Conservation (phyloP, 495 filamentous ascomycete genomes). For the Thozetella sp. region DNA sequence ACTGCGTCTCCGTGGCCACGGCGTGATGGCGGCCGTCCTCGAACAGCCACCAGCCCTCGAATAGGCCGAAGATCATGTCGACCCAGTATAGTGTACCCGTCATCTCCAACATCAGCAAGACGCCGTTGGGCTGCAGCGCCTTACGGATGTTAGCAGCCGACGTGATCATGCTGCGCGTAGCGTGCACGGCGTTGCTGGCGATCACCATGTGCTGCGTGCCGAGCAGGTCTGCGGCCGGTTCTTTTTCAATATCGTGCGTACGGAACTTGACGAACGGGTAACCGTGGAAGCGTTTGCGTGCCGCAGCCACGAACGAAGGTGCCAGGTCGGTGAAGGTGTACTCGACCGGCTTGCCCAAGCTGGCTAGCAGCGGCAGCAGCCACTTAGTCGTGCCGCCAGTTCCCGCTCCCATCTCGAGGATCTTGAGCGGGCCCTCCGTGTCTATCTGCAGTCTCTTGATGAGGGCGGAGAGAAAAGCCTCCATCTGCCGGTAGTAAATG, state of each 20-base stretch:
- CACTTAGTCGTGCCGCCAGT: conserved; percentile 34
- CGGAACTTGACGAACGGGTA: neutral
- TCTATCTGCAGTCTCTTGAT: conserved; percentile 15
- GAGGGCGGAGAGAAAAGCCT: neutral
- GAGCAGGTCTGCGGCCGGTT: conserved; percentile 8
- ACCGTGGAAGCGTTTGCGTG: neutral
- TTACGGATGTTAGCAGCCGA: conserved; percentile 31
- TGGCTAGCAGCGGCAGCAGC: conserved; percentile 13
- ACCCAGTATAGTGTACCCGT: conserved; percentile 35
- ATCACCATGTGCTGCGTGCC: conserved; percentile 43
- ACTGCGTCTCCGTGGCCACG: conserved; percentile 27
- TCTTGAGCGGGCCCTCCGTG: conserved; percentile 25
- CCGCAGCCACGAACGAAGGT: conserved; percentile 29
- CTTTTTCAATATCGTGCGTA: conserved; percentile 1
- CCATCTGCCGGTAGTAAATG: neutral
- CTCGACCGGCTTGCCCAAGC: conserved; percentile 27
- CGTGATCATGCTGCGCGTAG: conserved; percentile 36
- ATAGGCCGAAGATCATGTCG: conserved; percentile 28
- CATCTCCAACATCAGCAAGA: conserved; percentile 43
- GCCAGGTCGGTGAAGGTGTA: conserved; percentile 45
- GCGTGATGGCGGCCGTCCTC: conserved; percentile 51
- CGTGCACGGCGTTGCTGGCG: conserved; percentile 51
- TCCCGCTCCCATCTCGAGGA: conserved; percentile 39
- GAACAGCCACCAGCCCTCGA: conserved; percentile 35
- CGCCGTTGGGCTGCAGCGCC: conserved; percentile 35